Evolutionary conservation across 371 early-diverging fungal species (phyloP), one percentile per base, ranked within the genome.

Genomic region (Circinella minor): DNA sequence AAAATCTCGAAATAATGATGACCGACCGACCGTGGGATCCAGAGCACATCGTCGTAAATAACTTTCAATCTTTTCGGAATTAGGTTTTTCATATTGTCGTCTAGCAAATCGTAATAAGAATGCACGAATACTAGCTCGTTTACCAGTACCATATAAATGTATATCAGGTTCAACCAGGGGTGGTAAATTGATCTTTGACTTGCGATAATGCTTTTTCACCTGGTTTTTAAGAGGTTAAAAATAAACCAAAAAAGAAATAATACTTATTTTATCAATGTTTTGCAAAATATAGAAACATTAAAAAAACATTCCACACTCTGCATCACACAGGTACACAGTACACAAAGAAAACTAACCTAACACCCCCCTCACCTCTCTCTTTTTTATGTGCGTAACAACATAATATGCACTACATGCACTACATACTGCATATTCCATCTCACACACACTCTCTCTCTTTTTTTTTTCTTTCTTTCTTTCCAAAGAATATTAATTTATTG

Each of bases 1-100:
- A 63, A 85, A 85, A 36, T 85, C 85, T 60, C 81, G 77, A 46
- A 85, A 77, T 1, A 85, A 66, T 36, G 83, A 78, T 4, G 80
- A 85, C 46, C 67, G 64, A 38, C 77, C 70, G 14, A 82, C 74
- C 55, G 61, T 51, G 6, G 71, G 68, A 72, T 85, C 77, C 59
- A 68, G 66, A 15, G 78, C 74, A 68, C 85, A 85, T 51, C 70
- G 72, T 46, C 77, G 65, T 55, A 85, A 69, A 65, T 82, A 85
- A 7, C 60, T 46, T 61, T 85, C 85, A 36, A 85, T 69, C 67
- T 81, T 82, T 68, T 79, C 81, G 7, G 80, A 74, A 74, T 82
- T 82, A 18, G 78, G 67, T 66, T 80, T 79, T 54, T 70, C 63
- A 38, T 64, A 60, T 46, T 71, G 54, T 43, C 73, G 65, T 39